phyloP scores from a whole-genome alignment of 768 basidiomycete genomes.

The Rhizopogon vinicolor region DNA sequence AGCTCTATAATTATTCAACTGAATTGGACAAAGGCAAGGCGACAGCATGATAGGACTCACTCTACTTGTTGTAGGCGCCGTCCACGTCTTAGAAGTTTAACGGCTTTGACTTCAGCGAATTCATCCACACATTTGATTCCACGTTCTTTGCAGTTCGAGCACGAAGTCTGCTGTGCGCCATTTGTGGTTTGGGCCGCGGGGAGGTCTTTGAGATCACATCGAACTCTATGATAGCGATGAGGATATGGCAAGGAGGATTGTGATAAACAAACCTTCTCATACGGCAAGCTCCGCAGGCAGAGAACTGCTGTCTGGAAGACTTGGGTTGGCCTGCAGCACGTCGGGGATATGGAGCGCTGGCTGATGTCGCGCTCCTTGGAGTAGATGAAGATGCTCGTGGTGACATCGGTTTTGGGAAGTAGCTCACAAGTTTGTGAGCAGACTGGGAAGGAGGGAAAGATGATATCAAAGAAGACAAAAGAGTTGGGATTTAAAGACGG shows the following conservation, averaged over 20 bases:
- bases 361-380: conserved; percentile 19
- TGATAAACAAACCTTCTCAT: conserved; percentile 61
- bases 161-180: conserved; percentile 44
- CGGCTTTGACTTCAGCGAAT: conserved; percentile 86
- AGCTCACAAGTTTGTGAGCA: neutral
- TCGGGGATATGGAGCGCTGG: conserved; percentile 35
- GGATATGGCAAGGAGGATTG: neutral
- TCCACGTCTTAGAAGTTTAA: conserved; percentile 77
- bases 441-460: conserved; percentile 24
- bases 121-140: conserved; percentile 96
- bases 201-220: conserved; percentile 89
- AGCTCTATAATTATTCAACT: conserved; percentile 40
- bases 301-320: conserved; percentile 79
- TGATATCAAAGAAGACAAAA: conserved; percentile 13
- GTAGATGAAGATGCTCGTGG: conserved; percentile 43
- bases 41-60: conserved; percentile 39
- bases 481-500: conserved; percentile 16
- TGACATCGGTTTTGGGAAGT: conserved; percentile 42
- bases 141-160: conserved; percentile 88
- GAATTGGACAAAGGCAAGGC: conserved; percentile 1
- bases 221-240: conserved; percentile 51
- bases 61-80: conserved; percentile 81
- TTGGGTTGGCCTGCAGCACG: conserved; percentile 61
- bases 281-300: conserved; percentile 92
- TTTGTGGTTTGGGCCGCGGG: conserved; percentile 43